Percentiles rank a stretch among this genome's conserved stretches.
Evolutionary conservation across 164 flowering plant genomes (phyloP).

Genomic region (Aristolochia californica): DNA sequence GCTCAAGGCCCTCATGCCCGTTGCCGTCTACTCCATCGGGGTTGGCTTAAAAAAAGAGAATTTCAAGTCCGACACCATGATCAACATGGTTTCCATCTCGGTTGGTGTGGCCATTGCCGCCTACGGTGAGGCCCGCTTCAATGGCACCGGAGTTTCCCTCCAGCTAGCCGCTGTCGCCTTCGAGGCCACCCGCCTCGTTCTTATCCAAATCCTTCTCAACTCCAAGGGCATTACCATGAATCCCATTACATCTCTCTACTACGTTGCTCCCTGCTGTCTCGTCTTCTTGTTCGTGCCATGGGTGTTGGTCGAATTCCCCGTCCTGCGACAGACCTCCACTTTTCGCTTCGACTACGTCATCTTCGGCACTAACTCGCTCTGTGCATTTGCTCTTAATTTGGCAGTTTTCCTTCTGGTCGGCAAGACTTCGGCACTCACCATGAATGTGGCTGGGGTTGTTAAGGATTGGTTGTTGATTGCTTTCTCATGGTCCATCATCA

Average conservation of each 20-base stretch:
- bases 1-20: constrained; percentile 47
- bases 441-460: constrained; percentile 45
- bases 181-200: constrained; percentile 37
- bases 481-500: constrained; percentile 40
- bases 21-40: constrained; percentile 37
- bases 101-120: constrained; percentile 40
- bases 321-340: constrained; percentile 18
- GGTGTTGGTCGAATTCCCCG: constrained; percentile 29
- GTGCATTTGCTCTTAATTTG: constrained; percentile 34
- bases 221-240: constrained; percentile 31
- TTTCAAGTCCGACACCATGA: constrained; percentile 21
- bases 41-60: constrained; percentile 22
- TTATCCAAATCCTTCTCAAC: constrained; percentile 35
- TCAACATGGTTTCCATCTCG: constrained; percentile 35
- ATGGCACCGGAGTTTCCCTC: constrained; percentile 27
- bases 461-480: constrained; percentile 43
- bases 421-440: constrained; percentile 36
- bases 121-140: constrained; percentile 38
- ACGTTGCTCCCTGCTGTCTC: constrained; percentile 39
- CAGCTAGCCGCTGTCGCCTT: constrained; percentile 35
- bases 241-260: constrained; percentile 35
- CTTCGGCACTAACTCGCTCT: constrained; percentile 34
- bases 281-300: constrained; percentile 30
- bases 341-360: constrained; percentile 25
- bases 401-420: constrained; percentile 35